Conservation (phyloP, 2,329 filamentous ascomycete species). For the Cordyceps fumosorosea region DNA sequence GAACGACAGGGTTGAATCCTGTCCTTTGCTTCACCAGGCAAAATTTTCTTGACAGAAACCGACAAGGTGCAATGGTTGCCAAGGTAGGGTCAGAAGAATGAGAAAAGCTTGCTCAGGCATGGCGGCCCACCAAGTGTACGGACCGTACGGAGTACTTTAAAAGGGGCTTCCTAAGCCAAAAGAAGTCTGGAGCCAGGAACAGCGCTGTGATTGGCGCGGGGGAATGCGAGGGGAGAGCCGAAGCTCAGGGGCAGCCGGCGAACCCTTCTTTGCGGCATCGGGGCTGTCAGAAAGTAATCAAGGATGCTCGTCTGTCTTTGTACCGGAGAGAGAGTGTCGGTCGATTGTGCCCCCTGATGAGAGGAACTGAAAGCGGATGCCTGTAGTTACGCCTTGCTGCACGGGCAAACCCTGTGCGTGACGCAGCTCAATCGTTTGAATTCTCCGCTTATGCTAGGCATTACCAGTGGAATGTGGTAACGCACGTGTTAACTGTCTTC, state of each 20-base stretch:
- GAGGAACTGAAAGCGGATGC: too few species aligned
- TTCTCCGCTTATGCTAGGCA: neutral
- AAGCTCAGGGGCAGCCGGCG: conserved; percentile 4
- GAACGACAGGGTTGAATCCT: neutral
- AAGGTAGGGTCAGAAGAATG: too few species aligned
- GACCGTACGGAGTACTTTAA: neutral
- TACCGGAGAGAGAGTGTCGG: too few species aligned
- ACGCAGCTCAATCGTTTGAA: neutral
- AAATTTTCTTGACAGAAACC: too few species aligned
- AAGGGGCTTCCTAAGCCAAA: neutral
- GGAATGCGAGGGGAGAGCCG: conserved; percentile 9
- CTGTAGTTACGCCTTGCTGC: neutral
- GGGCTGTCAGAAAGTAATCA: neutral
- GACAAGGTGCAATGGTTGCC: too few species aligned
- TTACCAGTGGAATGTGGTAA: neutral
- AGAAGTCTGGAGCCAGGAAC: conserved; percentile 16
- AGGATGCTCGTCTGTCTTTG: neutral
- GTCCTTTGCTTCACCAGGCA: too few species aligned
- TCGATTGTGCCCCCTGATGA: neutral
- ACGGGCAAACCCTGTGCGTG: neutral
- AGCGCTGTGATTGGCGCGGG: conserved; percentile 16
- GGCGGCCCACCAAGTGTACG: too few species aligned
- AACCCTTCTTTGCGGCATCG: conserved; percentile 1
- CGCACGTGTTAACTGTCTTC: neutral
- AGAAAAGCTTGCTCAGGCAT: too few species aligned